Evolutionary conservation across 371 early-diverging fungal genomes (phyloP), one percentile per base, ranked within the genome.

Genomic region (Entomophthora muscae): DNA sequence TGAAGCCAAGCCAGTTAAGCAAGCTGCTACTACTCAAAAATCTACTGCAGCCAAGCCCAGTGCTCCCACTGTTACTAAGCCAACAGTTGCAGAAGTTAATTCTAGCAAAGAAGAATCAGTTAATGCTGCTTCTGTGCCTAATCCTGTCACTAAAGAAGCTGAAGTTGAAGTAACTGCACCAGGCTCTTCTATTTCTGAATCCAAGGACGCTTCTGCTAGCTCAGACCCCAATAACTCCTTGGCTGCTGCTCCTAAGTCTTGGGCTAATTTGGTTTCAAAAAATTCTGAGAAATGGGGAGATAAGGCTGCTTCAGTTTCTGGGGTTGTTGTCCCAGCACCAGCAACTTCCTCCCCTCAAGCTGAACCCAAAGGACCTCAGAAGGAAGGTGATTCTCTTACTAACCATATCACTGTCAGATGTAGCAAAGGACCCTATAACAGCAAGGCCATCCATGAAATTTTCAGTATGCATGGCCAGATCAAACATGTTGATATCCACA

Each of bases 141-240:
- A 32, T 2, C 53, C 59, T 28, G 64, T 70, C 33, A 72, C 71
- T 66, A 73, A 72, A 31, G 73, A 75, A 53, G 73, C 81, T 63
- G 81, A 81, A 81, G 83, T 78, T 5, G 67, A 57, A 66, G 66
- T 78, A 31, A 79, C 77, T 0, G 76, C 77, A 29, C 67, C 66
- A 33, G 57, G 63, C 62, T 33, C 61, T 32, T 63, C 58, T 63
- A 72, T 67, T 66, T 73, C 76, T 73, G 69, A 66, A 58, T 68
- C 32, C 66, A 62, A 65, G 53, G 69, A 68, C 55, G 65, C 76
- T 66, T 68, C 77, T 64, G 64, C 74, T 42, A 42, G 42, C 42
- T 42, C 42, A 1, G 63, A 70, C 23, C 53, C 69, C 3, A 61
- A 64, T 30, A 70, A 65, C 23, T 68, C 75, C 1, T 70, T 66